Percentiles rank a stretch among this genome's conserved stretches.
Evolutionary conservation across 208 protist genomes (phyloP).

Genomic region (Wallacemonas collosoma): DNA sequence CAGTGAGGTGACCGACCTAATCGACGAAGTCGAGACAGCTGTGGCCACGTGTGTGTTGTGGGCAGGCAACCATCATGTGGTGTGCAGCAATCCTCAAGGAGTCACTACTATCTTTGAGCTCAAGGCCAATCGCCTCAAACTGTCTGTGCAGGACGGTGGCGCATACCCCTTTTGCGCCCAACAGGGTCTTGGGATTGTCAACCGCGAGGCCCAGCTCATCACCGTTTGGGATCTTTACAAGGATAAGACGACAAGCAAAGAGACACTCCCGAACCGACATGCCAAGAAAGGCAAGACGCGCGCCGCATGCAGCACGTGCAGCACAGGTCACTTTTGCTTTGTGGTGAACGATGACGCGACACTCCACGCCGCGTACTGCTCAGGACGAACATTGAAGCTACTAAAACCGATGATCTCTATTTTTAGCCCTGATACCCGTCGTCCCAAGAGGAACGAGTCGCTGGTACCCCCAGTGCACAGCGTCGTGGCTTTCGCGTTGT

Average conservation of each 20-base stretch:
- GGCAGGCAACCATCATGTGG: constrained; percentile 38
- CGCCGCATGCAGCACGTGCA: constrained; percentile 23
- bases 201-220: constrained; percentile 22
- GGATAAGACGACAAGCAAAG: constrained; percentile 38
- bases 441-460: constrained; percentile 7
- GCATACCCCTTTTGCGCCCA: constrained; percentile 29
- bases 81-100: constrained; percentile 25
- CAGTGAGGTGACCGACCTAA: constrained; percentile 47
- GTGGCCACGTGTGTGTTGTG: constrained; percentile 46
- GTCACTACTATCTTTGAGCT: constrained; percentile 38
- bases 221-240: constrained; percentile 65
- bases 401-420: constrained; percentile 45
- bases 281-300: constrained; percentile 33
- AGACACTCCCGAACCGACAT: constrained; percentile 35
- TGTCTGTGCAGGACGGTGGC: constrained; percentile 36
- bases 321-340: constrained; percentile 69
- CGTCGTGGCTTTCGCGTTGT: constrained; percentile 19
- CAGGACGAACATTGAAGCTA: constrained; percentile 35
- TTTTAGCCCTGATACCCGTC: constrained; percentile 31
- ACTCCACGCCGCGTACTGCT: constrained; percentile 62
- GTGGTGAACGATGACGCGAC: constrained; percentile 66
- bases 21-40: constrained; percentile 47
- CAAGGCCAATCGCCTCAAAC: constrained; percentile 33
- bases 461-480: constrained; percentile 2
- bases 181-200: constrained; percentile 40